phyloP scores from a whole-genome alignment of 495 filamentous ascomycete genomes.

The Penicillium atrosanguineum region DNA sequence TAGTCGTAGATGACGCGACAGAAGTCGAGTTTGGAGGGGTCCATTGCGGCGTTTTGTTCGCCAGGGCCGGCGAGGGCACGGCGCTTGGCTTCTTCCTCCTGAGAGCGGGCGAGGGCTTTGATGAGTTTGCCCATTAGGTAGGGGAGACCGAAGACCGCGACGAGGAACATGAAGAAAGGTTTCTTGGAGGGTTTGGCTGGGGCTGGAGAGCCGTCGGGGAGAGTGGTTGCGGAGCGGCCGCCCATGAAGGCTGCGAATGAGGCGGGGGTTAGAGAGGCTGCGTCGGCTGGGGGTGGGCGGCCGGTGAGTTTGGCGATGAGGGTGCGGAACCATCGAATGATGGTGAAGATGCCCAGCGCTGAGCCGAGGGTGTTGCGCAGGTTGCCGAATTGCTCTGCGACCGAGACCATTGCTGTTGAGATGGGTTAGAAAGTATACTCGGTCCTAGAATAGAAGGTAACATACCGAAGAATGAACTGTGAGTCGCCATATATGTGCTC shows the following conservation, averaged over 20 bases:
- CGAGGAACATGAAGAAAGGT: conserved; percentile 91
- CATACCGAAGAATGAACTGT: conserved; percentile 97
- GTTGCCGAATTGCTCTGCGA: conserved; percentile 94
- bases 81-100: conserved; percentile 72
- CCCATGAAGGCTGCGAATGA: conserved; percentile 84
- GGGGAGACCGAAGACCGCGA: conserved; percentile 90
- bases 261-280: conserved; percentile 79
- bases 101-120: conserved; percentile 72
- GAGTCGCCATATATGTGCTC: conserved; percentile 99
- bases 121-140: conserved; percentile 97
- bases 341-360: conserved; percentile 89
- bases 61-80: conserved; percentile 51
- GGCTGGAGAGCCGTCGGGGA: conserved; percentile 55
- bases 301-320: conserved; percentile 93
- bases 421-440: conserved; percentile 10
- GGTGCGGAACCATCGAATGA: conserved; percentile 91
- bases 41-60: conserved; percentile 53
- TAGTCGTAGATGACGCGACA: conserved; percentile 94
- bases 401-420: conserved; percentile 87
- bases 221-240: conserved; percentile 38
- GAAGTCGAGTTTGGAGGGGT: conserved; percentile 89
- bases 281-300: conserved; percentile 81
- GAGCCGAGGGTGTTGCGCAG: conserved; percentile 93
- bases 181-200: conserved; percentile 80
- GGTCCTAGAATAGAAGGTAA: conserved; percentile 4